Evolutionary conservation across 306 rosid species (phyloP).

Genomic region (Quercus aquifolioides): DNA sequence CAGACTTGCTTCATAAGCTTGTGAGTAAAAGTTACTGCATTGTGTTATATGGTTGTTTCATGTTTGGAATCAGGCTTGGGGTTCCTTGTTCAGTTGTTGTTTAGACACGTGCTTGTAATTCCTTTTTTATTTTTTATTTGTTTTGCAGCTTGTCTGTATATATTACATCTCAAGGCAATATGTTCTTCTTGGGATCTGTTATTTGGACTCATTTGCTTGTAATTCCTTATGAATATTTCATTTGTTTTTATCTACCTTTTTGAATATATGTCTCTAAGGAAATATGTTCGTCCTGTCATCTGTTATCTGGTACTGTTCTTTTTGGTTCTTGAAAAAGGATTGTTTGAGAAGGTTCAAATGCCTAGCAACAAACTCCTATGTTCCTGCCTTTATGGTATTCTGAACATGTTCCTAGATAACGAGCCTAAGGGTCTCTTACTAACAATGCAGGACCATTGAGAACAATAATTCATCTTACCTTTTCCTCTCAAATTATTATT

Average conservation of each 20-base stretch:
- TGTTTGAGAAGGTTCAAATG: not conserved
- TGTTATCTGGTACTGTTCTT: not conserved
- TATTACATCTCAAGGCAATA: not conserved
- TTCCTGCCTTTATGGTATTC: not conserved
- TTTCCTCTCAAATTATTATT: not conserved
- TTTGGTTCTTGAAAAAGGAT: not conserved
- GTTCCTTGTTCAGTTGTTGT: slow-evolving; percentile 14
- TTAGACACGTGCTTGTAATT: not conserved
- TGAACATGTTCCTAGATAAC: not conserved
- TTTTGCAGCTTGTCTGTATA: not conserved
- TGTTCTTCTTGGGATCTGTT: not conserved
- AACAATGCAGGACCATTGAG: not conserved
- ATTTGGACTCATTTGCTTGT: slow-evolving; percentile 7
- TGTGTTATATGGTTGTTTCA: slow-evolving; percentile 3
- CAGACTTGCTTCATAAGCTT: slow-evolving; percentile 99
- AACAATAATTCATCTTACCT: not conserved
- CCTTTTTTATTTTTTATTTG: not conserved
- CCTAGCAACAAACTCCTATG: not conserved
- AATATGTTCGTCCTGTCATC: not conserved
- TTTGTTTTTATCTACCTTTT: not conserved
- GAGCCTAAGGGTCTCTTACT: not conserved
- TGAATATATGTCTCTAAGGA: not conserved
- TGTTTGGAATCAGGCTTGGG: slow-evolving; percentile 7
- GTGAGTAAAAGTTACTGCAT: slow-evolving; percentile 46
- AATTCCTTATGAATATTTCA: not conserved